Evolutionary conservation across 176 grass and related monocot genomes (phyloP).

Genomic region (Thalia dealbata): DNA sequence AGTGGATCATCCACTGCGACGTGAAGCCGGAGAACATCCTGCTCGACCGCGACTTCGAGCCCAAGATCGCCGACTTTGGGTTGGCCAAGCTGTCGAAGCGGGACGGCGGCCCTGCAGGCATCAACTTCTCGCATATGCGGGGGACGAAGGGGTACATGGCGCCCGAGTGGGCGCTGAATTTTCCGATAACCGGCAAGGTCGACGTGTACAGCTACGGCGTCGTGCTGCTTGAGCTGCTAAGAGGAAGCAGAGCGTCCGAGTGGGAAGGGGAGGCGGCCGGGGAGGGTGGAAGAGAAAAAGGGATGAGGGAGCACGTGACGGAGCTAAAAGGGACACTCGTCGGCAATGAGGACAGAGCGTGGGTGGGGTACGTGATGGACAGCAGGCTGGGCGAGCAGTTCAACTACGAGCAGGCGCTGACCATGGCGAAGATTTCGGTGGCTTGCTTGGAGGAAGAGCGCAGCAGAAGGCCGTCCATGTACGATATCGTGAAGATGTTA

Average conservation of each 20-base stretch:
- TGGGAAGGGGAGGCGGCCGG: not conserved
- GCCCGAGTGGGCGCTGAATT: conserved; percentile 63
- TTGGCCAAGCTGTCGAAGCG: conserved; percentile 57
- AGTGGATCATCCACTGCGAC: conserved; percentile 89
- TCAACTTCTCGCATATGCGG: conserved; percentile 56
- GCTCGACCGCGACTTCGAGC: conserved; percentile 55
- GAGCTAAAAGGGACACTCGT: not conserved
- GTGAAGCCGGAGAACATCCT: conserved; percentile 89
- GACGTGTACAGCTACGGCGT: conserved; percentile 28
- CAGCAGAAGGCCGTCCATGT: not conserved
- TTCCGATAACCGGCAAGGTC: conserved; percentile 35
- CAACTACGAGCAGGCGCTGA: conserved; percentile 19
- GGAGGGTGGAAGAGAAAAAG: not conserved
- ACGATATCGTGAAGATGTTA: not conserved
- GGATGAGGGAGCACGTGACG: not conserved
- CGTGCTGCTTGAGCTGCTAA: conserved; percentile 1
- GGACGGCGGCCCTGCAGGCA: conserved; percentile 30
- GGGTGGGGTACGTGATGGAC: conserved; percentile 5
- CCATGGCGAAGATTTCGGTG: conserved; percentile 11
- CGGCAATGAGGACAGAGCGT: not conserved
- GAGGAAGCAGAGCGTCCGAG: not conserved
- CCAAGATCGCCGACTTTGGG: conserved; percentile 74
- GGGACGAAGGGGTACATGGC: conserved; percentile 85
- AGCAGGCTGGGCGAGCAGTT: conserved; percentile 8
- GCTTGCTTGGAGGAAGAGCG: conserved; percentile 16